A percentile compares a stretch with the other conserved stretches of the same genome.
Conservation (phyloP, 768 basidiomycete genomes). For the Boletus rubroflammeus region DNA sequence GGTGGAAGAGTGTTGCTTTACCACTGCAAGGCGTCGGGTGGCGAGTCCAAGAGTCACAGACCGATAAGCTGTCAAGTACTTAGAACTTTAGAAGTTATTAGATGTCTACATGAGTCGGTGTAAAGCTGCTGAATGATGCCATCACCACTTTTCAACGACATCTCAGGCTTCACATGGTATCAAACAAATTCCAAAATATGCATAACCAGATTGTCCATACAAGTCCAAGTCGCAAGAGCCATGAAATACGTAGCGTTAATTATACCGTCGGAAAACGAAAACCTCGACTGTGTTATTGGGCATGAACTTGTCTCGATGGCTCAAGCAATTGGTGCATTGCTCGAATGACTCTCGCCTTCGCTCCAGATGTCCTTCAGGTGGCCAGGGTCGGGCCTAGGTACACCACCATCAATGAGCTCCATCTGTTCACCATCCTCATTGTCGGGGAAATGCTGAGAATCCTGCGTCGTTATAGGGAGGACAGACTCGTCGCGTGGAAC, state of each 20-base stretch:
- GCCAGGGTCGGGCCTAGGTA: slow-evolving; percentile 9
- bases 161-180: not conserved
- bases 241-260: not conserved
- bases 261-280: not conserved
- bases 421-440: slow-evolving; percentile 21
- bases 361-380: slow-evolving; percentile 27
- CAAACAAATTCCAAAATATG: not conserved
- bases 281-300: not conserved
- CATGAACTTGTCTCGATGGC: not conserved
- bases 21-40: not conserved
- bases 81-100: too few species aligned
- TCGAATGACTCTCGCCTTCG: slow-evolving; percentile 24
- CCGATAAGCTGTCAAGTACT: not conserved
- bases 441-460: slow-evolving; percentile 13
- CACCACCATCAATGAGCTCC: slow-evolving; percentile 22
- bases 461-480: slow-evolving; percentile 39
- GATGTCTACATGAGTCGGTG: not conserved
- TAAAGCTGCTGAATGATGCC: not conserved
- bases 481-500: slow-evolving; percentile 41
- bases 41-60: not conserved
- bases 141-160: not conserved
- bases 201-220: not conserved
- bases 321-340: slow-evolving; percentile 22
- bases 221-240: not conserved
- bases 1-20: not conserved